These are phyloP conservation scores for Massarina eburnea DNA, from an alignment of 2,329 filamentous ascomycete genomes.

Conservation along the genomic window DNA sequence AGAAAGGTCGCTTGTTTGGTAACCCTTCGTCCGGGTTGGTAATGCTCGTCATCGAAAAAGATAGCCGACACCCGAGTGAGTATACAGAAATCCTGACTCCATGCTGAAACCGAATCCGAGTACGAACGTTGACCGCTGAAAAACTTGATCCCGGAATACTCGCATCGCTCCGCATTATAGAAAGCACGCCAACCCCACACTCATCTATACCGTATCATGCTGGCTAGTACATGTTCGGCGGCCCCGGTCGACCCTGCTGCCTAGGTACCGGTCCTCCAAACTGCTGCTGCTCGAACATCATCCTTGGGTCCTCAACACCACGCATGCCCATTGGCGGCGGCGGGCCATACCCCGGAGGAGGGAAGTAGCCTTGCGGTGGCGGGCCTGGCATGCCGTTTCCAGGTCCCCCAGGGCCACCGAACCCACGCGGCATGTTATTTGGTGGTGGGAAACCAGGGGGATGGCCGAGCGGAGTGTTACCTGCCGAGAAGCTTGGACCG, in stretches of 20 bases:
- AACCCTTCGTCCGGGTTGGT: neutral
- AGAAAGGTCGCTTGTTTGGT: no score
- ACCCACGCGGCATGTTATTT: slow-evolving; percentile 28
- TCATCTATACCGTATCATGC: neutral
- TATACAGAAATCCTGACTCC: slow-evolving; percentile 14
- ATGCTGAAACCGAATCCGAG: slow-evolving; percentile 11
- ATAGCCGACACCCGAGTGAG: neutral
- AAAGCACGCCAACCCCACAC: neutral
- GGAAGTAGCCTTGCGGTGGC: slow-evolving; percentile 38
- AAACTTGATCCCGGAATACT: neutral
- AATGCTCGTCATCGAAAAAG: neutral
- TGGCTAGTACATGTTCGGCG: slow-evolving; percentile 37
- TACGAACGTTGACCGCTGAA: slow-evolving; percentile 6
- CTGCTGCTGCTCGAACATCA: slow-evolving; percentile 42
- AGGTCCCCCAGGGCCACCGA: slow-evolving; percentile 30
- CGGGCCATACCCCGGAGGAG: slow-evolving; percentile 34
- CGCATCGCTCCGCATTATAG: neutral
- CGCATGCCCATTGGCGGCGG: slow-evolving; percentile 31
- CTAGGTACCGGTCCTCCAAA: slow-evolving; percentile 33
- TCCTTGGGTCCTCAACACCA: slow-evolving; percentile 34
- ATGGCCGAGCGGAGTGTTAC: slow-evolving; percentile 42
- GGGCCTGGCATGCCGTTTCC: slow-evolving; percentile 37
- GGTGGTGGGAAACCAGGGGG: slow-evolving; percentile 38
- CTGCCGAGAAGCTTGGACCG: slow-evolving; percentile 37
- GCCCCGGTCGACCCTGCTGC: slow-evolving; percentile 31